These are phyloP conservation scores for Laguncularia racemosa DNA, from an alignment of 345 rosid species.

Conservation along the genomic window DNA sequence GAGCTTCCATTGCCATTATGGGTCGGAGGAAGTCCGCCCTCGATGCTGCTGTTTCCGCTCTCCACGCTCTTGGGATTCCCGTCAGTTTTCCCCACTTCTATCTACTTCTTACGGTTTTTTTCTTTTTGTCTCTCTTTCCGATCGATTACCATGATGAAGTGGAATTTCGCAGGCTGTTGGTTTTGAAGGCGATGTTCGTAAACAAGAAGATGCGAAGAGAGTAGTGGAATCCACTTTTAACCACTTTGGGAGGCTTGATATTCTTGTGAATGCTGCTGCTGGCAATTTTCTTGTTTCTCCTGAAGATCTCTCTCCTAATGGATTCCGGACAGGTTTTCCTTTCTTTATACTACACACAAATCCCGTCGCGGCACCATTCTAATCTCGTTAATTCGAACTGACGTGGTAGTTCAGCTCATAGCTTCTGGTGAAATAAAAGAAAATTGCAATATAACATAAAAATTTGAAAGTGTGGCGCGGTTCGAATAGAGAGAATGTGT, in stretches of 20 bases:
- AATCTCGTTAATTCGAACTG: too few species aligned
- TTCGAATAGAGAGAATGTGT: too few species aligned
- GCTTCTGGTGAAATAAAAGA: too few species aligned
- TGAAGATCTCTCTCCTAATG: slow-evolving; percentile 80
- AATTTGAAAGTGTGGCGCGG: too few species aligned
- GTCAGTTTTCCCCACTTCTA: slow-evolving; percentile 14
- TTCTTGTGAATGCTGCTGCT: slow-evolving; percentile 79
- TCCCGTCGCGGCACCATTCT: too few species aligned
- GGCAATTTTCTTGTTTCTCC: slow-evolving; percentile 71
- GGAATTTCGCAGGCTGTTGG: slow-evolving; percentile 48
- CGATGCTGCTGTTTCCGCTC: slow-evolving; percentile 54
- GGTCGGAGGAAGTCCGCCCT: slow-evolving; percentile 63
- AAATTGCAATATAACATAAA: too few species aligned
- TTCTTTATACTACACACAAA: too few species aligned
- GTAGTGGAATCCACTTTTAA: slow-evolving; percentile 61
- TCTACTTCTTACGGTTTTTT: not conserved
- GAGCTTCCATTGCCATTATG: slow-evolving; percentile 73
- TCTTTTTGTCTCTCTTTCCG: not conserved
- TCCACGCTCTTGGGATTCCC: slow-evolving; percentile 52
- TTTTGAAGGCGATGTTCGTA: slow-evolving; percentile 83
- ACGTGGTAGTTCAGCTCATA: too few species aligned
- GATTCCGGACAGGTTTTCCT: slow-evolving; percentile 62
- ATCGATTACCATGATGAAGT: not conserved
- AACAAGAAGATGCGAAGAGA: slow-evolving; percentile 60
- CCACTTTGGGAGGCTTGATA: slow-evolving; percentile 54